Evolutionary conservation across 768 basidiomycete species (phyloP).

Genomic region (Russula sp.): DNA sequence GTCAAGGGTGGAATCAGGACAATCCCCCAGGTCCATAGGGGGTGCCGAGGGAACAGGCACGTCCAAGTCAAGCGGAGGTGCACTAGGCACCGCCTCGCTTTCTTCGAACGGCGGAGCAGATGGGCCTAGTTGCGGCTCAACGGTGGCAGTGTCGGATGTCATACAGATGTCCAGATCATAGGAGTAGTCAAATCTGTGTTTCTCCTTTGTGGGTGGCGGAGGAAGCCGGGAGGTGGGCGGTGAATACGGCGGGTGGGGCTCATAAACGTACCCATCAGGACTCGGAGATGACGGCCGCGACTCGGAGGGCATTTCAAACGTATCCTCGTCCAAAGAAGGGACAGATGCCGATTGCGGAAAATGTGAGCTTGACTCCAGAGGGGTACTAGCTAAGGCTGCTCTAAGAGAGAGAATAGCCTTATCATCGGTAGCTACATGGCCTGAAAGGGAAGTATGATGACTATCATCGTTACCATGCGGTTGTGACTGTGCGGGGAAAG

Average conservation of each 20-base stretch:
- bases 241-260: conserved; percentile 17
- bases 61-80: conserved; percentile 11
- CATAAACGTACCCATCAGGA: not conserved
- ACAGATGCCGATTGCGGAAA: not conserved
- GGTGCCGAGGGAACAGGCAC: conserved; percentile 15
- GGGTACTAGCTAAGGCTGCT: conserved; percentile 24
- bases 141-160: not conserved
- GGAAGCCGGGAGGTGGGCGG: conserved; percentile 14
- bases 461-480: not conserved
- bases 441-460: conserved; percentile 19
- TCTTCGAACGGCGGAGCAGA: conserved; percentile 21
- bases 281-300: conserved; percentile 1
- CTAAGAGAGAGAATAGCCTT: conserved; percentile 30
- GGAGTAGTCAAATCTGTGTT: conserved; percentile 17
- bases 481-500: not conserved
- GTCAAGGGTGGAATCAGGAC: not conserved
- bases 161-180: conserved; percentile 4
- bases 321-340: conserved; percentile 14
- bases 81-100: conserved; percentile 1
- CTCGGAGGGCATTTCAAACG: not conserved
- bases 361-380: not conserved
- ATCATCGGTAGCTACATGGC: conserved; percentile 34
- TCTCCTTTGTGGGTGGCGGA: conserved; percentile 18
- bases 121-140: conserved; percentile 12
- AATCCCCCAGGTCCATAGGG: not conserved